Conservation (phyloP, 371 early-diverging fungal genomes). For the Zychaea mexicana region DNA sequence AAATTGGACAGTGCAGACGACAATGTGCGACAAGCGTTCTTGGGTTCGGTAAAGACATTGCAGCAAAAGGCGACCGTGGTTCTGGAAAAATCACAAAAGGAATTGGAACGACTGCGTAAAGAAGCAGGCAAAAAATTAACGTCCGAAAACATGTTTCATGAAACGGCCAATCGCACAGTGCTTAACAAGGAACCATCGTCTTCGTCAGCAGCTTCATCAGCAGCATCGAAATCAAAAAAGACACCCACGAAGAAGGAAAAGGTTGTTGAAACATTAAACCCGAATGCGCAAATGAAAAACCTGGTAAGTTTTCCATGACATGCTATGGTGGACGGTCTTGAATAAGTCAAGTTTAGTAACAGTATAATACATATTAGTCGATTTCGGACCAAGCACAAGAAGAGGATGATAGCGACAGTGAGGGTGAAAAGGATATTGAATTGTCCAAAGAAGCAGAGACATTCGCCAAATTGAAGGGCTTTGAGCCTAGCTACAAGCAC, state of each 20-base stretch:
- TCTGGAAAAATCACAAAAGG: constrained; percentile 42
- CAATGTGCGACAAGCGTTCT: constrained; percentile 8
- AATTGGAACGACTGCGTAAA: constrained; percentile 59
- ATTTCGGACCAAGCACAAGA: constrained; percentile 2
- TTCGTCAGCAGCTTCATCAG: constrained; percentile 20
- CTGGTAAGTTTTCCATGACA: constrained; percentile 31
- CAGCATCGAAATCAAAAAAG: constrained; percentile 30
- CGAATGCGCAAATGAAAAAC: constrained; percentile 52
- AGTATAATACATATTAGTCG: not conserved
- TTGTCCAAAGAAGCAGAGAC: constrained; percentile 61
- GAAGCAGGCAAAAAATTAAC: constrained; percentile 77
- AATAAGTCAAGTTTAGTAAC: no score
- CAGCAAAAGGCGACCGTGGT: constrained; percentile 21
- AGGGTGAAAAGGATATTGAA: constrained; percentile 61
- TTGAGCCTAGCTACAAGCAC: constrained; percentile 70
- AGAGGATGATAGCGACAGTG: constrained; percentile 34
- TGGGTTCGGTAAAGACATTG: constrained; percentile 7
- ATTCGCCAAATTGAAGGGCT: constrained; percentile 65
- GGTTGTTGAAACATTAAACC: constrained; percentile 76
- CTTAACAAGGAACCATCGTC: constrained; percentile 48
- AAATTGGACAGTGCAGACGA: constrained; percentile 12
- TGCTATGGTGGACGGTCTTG: not conserved
- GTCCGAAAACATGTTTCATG: constrained; percentile 76
- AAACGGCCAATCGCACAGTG: constrained; percentile 74
- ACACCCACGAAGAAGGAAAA: constrained; percentile 47